A percentile compares a stretch with the other conserved stretches of the same genome.
Conservation (phyloP, 495 filamentous ascomycete genomes). For the Bacidia gigantensis region DNA sequence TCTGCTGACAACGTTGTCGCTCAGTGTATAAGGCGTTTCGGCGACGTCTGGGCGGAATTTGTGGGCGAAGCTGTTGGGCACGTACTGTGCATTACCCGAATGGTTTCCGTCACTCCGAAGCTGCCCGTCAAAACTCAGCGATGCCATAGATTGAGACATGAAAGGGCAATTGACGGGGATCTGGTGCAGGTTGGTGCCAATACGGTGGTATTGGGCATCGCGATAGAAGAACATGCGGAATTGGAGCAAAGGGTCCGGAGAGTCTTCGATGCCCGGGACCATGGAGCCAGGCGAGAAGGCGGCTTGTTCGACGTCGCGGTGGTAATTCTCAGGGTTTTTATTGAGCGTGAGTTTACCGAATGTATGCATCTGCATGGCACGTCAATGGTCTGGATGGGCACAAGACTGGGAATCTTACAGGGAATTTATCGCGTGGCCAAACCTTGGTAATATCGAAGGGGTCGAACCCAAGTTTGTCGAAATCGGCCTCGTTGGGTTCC, state of each 20-base stretch:
- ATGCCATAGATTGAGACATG: slow-evolving; percentile 28
- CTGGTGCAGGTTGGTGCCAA: slow-evolving; percentile 37
- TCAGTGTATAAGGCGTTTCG: slow-evolving; percentile 38
- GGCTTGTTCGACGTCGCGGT: slow-evolving; percentile 40
- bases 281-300: slow-evolving; percentile 36
- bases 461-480: slow-evolving; percentile 35
- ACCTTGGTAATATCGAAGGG: slow-evolving; percentile 42
- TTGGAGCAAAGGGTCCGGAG: slow-evolving; percentile 36
- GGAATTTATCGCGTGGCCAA: slow-evolving; percentile 31
- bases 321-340: slow-evolving; percentile 60
- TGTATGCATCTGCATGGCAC: slow-evolving; percentile 21
- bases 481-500: slow-evolving; percentile 35
- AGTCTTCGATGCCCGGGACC: slow-evolving; percentile 37
- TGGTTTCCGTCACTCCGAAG: slow-evolving; percentile 36
- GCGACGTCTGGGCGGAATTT: slow-evolving; percentile 42
- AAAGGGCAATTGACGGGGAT: slow-evolving; percentile 34
- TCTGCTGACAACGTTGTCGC: slow-evolving; percentile 35
- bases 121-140: slow-evolving; percentile 33
- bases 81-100: slow-evolving; percentile 38
- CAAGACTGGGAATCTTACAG: slow-evolving; percentile 10
- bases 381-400: slow-evolving; percentile 1
- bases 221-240: slow-evolving; percentile 39
- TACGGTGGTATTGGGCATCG: slow-evolving; percentile 37
- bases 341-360: slow-evolving; percentile 54
- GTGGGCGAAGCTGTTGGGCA: slow-evolving; percentile 39